Base-by-base conservation (phyloP, 768 basidiomycete species). In the Udeniomyces megalosporus region DNA sequence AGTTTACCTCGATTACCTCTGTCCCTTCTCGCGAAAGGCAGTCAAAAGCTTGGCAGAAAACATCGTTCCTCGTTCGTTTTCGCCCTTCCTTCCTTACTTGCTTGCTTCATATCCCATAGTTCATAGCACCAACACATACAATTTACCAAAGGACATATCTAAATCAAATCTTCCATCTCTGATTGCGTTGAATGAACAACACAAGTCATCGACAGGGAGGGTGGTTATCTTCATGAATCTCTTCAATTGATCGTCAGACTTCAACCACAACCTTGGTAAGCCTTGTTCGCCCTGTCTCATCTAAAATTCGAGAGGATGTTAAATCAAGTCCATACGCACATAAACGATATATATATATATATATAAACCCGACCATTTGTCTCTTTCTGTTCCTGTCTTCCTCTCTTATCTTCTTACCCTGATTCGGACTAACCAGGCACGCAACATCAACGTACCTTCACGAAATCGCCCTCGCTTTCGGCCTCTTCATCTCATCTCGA, bases 1-100 rank as follows among this genome's bases (percentile, higher is more conserved):
- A 62, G 74, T 88, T 61, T 89, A 86, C 73, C 71, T 85, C 84
- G 88, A 89, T 73, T 88, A 86, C 72, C 85, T 88, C 68, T 91
- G 88, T 68, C 87, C 87, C 1, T 89, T 77, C 78, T 67, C 85
- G 50, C 76, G 82, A 11, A 73, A 77, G 31, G 76, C 79, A 24
- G 79, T 88, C 58, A 80, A 87, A 3, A 58, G 56, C 1, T 14
- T 65, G 17, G 58, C 46, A 22, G 31, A 54, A 20, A 42, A 48
- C 53, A 51, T 65, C 47, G 52, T 65, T 17, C 58, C 58, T 22
- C 53, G 63, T 65, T 42, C 17, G 38, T 14, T 1, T 50, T 51
- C 26, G n/a, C 31, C 35, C 15, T 50, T 46, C 49, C 17, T 35
- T 47, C 53, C 3, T 26, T 17, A 14, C 20, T 8, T 12, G 4